These are phyloP conservation scores for Ulmus americana DNA, from an alignment of 331 rosid genomes.

Conservation along the genomic window DNA sequence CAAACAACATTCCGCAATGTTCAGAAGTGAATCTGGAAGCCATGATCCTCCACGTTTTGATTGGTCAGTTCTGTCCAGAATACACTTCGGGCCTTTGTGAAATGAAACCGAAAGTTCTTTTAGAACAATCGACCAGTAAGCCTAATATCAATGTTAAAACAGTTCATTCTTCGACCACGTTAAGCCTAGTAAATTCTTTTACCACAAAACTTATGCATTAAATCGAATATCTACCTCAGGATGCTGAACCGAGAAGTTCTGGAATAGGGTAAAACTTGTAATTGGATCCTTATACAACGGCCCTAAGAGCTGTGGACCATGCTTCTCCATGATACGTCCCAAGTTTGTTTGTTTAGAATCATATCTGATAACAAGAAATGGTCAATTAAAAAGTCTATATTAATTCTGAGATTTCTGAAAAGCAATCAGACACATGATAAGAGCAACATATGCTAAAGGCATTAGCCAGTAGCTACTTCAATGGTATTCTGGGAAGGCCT, in stretches of 20 bases:
- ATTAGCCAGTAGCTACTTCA: too few species aligned
- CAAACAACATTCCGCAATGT: conserved; percentile 78
- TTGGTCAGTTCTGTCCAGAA: conserved; percentile 51
- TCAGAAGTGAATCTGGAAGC: conserved; percentile 65
- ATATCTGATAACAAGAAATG: conserved; percentile 30
- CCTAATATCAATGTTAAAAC: conserved; percentile 25
- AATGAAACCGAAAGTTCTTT: conserved; percentile 60
- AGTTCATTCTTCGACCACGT: too few species aligned
- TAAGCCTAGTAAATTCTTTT: too few species aligned
- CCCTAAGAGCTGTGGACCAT: conserved; percentile 60
- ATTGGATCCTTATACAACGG: conserved; percentile 65
- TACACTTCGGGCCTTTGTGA: conserved; percentile 42
- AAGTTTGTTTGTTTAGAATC: conserved; percentile 51
- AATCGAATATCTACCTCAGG: conserved; percentile 45
- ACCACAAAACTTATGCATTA: too few species aligned
- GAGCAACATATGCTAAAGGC: neutral
- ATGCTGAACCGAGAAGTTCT: conserved; percentile 45
- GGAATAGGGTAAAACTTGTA: conserved; percentile 54
- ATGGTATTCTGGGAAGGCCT: too few species aligned
- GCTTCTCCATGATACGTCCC: conserved; percentile 61
- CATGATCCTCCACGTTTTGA: conserved; percentile 55
- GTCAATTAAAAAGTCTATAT: neutral
- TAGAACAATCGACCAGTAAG: conserved; percentile 68
- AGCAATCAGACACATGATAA: neutral
- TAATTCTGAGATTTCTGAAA: too few species aligned